phyloP scores from a whole-genome alignment of 1,139 yeast species.

The Pichia sp. region DNA sequence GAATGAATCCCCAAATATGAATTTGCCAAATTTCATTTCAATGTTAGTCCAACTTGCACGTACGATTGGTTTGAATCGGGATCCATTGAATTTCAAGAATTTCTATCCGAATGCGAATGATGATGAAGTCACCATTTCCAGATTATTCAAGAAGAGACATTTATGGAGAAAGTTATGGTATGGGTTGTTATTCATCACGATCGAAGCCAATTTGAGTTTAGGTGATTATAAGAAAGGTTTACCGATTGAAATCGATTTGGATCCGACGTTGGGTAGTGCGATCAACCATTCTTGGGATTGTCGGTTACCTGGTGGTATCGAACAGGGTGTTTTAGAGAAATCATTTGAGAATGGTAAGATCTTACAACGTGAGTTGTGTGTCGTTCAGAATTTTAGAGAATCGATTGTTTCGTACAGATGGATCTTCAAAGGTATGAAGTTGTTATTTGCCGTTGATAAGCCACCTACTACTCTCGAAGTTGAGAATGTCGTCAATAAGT shows the following conservation, averaged over 20 bases:
- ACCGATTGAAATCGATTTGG: slow-evolving; percentile 34
- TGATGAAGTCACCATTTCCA: slow-evolving; percentile 28
- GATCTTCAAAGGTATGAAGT: slow-evolving; percentile 36
- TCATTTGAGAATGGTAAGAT: slow-evolving; percentile 30
- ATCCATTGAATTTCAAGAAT: slow-evolving; percentile 34
- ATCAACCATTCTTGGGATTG: slow-evolving; percentile 35
- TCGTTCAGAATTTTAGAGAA: slow-evolving; percentile 36
- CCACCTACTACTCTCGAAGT: slow-evolving; percentile 36
- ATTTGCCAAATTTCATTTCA: slow-evolving; percentile 32
- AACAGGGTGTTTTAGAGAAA: slow-evolving; percentile 33
- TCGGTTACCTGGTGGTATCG: slow-evolving; percentile 35
- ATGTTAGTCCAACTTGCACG: slow-evolving; percentile 35
- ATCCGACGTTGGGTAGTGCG: slow-evolving; percentile 30
- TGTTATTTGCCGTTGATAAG: slow-evolving; percentile 33
- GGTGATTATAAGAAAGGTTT: slow-evolving; percentile 36
- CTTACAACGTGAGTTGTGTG: slow-evolving; percentile 35
- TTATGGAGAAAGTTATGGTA: slow-evolving; percentile 37
- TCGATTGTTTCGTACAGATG: slow-evolving; percentile 36
- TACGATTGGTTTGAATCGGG: slow-evolving; percentile 36
- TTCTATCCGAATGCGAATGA: slow-evolving; percentile 30
- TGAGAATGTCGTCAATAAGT: slow-evolving; percentile 27
- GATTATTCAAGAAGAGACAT: slow-evolving; percentile 34
- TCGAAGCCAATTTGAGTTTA: slow-evolving; percentile 33
- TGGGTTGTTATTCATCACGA: slow-evolving; percentile 31
- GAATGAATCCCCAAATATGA: slow-evolving; percentile 34